phyloP scores from a whole-genome alignment of 2,329 filamentous ascomycete genomes.

The Penicillium palitans region DNA sequence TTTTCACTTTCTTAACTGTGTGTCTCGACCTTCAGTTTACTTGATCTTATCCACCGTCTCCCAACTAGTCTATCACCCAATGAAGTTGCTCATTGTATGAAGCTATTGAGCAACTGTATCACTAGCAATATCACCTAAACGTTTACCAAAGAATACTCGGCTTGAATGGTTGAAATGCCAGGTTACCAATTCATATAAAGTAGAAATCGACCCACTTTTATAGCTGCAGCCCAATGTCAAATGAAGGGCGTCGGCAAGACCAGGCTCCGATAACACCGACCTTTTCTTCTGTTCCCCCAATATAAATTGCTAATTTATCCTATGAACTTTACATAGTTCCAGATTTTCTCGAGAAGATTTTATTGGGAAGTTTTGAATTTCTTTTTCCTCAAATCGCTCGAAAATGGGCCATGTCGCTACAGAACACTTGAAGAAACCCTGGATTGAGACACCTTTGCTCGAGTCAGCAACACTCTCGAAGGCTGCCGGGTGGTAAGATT shows the following conservation, averaged over 20 bases:
- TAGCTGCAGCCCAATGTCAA: not conserved
- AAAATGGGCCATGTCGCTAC: not conserved
- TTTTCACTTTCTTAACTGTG: too few relatives aligned
- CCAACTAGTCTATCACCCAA: too few relatives aligned
- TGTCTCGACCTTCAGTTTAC: too few relatives aligned
- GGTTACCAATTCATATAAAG: too few relatives aligned
- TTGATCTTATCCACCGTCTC: too few relatives aligned
- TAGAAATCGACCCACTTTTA: too few relatives aligned
- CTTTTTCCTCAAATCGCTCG: not conserved
- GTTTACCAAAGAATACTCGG: too few relatives aligned
- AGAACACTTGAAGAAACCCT: slow-evolving; percentile 28
- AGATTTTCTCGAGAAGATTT: not conserved
- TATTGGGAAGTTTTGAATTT: not conserved
- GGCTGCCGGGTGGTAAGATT: slow-evolving; percentile 40
- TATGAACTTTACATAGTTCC: not conserved
- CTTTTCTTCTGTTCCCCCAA: too few relatives aligned
- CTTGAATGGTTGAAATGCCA: too few relatives aligned
- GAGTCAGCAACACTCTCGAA: slow-evolving; percentile 40
- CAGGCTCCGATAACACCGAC: not conserved
- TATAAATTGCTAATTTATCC: not conserved
- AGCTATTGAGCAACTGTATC: too few relatives aligned
- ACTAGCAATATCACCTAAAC: too few relatives aligned
- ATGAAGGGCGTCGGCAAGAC: not conserved
- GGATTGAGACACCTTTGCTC: slow-evolving; percentile 43
- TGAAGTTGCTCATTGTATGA: too few relatives aligned